These are phyloP conservation scores for Ophiostoma angusticollis DNA, from an alignment of 2,329 filamentous ascomycete genomes.

Conservation along the genomic window DNA sequence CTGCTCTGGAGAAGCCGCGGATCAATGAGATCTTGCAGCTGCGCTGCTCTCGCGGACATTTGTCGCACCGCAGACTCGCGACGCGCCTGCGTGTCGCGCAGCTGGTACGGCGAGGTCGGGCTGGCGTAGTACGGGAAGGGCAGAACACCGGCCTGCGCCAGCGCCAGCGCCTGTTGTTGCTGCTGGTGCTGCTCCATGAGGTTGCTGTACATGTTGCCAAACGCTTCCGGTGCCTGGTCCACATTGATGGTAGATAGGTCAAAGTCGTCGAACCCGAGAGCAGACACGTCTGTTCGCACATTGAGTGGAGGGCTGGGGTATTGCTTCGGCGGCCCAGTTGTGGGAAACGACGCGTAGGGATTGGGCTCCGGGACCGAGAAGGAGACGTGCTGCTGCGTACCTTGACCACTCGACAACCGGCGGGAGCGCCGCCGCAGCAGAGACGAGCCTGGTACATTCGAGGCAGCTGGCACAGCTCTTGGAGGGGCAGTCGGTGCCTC, in stretches of 20 bases:
- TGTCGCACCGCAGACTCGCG: constrained; percentile 1
- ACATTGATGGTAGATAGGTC: background rate
- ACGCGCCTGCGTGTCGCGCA: constrained; percentile 7
- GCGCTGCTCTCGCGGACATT: background rate
- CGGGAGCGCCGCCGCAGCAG: too few species aligned
- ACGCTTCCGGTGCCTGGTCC: background rate
- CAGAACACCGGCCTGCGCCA: background rate
- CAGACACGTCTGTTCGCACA: too few species aligned
- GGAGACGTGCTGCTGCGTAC: too few species aligned
- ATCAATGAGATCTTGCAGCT: constrained; percentile 1
- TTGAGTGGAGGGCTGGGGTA: too few species aligned
- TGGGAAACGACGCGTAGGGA: too few species aligned
- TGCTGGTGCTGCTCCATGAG: background rate
- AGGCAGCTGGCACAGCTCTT: too few species aligned
- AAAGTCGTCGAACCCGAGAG: too few species aligned
- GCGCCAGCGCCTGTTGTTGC: background rate
- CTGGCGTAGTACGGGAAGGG: background rate
- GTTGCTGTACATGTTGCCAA: background rate
- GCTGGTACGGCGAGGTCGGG: constrained; percentile 2
- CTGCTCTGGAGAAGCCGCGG: background rate
- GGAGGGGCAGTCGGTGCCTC: background rate
- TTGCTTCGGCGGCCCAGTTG: too few species aligned
- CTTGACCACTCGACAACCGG: too few species aligned
- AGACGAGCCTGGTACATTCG: too few species aligned
- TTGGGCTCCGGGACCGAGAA: too few species aligned